Evolutionary conservation across 1,284 basidiomycete genomes (phyloP), one percentile per base, ranked within the genome.

Genomic region (Porphyrellus sp.): DNA sequence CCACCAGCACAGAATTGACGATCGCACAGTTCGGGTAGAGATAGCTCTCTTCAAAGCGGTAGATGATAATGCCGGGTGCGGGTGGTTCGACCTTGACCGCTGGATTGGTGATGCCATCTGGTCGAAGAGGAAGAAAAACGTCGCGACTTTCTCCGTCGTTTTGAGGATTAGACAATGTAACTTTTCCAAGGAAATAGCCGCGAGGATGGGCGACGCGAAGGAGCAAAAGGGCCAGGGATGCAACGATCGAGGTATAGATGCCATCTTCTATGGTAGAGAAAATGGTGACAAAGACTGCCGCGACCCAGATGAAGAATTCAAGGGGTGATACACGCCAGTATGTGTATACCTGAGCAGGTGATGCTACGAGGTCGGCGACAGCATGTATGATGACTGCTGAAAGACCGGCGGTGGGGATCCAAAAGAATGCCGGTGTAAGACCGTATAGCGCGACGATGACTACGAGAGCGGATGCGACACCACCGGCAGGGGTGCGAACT

Each of bases 361-460:
- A 84, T 12, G 93, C 88, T 51, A 99, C 88, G 51, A 99, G 80
- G 72, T 97, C 93, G 9, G 87, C 89, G 31, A 99, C 93, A 43
- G 93, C 93, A 68, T 97, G 94, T 61, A 98, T 97, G 70, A 99
- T 98, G 61, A 98, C 84, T 23, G 95, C 96, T 7, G 91, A 87
- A 9, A 99, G 82, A 21, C 79, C 82, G 3, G 88, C 86, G 34
- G 61, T 84, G 40, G 89, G 89, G 58, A 93, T 92, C 85, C 86
- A 93, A 73, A 76, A 94, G 81, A 96, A 96, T 11, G 91, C 91
- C 20, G 85, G 82, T 0, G 93, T 93, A 28, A 98, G 80, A 34
- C 93, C 96, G 70, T 98, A 98, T 27, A 99, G 76, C 1, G 96
- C 93, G 58, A 98, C 87, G 51, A 99, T 80, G 59, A 98, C 94